A percentile compares a stretch with the other conserved stretches of the same genome.
Conservation (phyloP, 148 eudicot species). For the Persicaria maculosa region DNA sequence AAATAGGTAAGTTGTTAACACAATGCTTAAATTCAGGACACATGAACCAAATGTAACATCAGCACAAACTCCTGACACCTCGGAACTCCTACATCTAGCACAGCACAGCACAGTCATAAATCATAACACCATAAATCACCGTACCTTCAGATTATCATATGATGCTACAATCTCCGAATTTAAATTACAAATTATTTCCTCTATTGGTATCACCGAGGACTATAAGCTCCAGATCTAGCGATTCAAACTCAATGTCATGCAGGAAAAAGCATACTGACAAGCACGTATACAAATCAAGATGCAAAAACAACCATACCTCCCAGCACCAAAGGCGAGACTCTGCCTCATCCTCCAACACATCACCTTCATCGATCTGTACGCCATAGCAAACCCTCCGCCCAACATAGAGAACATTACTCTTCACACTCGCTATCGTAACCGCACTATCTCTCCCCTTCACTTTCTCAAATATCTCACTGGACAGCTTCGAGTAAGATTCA, state of each 20-base stretch:
- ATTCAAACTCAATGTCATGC: neutral
- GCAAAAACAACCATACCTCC: conserved; percentile 48
- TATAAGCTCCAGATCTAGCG: neutral
- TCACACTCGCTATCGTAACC: conserved; percentile 53
- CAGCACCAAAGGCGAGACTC: conserved; percentile 80
- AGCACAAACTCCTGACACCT: neutral
- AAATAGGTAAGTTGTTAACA: neutral
- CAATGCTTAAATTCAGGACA: neutral
- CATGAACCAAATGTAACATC: neutral
- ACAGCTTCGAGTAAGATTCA: conserved; percentile 48
- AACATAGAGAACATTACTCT: conserved; percentile 47
- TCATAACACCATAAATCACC: neutral
- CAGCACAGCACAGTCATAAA: neutral
- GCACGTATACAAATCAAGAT: neutral
- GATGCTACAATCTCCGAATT: neutral
- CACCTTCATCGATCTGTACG: conserved; percentile 46
- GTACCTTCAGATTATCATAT: neutral
- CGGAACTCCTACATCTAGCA: neutral
- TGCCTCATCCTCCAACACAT: conserved; percentile 77
- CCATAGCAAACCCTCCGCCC: conserved; percentile 79
- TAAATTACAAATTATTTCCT: neutral
- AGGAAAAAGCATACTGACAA: neutral
- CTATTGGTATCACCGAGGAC: neutral
- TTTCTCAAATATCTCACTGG: conserved; percentile 40
- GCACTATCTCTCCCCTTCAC: conserved; percentile 36